These are phyloP conservation scores for Lentinula raphanica DNA, from an alignment of 768 basidiomycete species.

Conservation along the genomic window DNA sequence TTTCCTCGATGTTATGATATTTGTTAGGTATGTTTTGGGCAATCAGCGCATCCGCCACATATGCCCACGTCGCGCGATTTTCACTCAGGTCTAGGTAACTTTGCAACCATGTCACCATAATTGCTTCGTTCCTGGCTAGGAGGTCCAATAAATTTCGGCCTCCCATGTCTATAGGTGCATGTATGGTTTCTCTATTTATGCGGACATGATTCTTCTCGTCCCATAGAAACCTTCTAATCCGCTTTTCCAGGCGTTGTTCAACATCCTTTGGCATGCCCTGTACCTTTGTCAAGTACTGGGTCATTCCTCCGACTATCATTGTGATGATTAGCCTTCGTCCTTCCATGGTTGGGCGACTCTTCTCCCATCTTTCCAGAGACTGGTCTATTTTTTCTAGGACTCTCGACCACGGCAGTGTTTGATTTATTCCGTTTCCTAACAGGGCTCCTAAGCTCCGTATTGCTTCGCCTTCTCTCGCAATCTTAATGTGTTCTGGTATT, in stretches of 20 bases:
- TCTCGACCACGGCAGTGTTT: constrained; percentile 19
- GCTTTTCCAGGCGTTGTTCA: constrained; percentile 10
- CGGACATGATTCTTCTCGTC: neutral
- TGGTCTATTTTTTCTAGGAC: constrained; percentile 21
- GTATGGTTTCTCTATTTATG: constrained; percentile 22
- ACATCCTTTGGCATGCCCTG: constrained; percentile 28
- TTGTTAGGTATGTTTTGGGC: too few species aligned
- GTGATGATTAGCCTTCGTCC: constrained; percentile 20
- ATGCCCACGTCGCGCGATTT: constrained; percentile 23
- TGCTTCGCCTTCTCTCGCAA: constrained; percentile 22
- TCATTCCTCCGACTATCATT: constrained; percentile 24
- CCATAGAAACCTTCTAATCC: constrained; percentile 17
- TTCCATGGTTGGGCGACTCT: constrained; percentile 23
- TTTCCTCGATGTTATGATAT: neutral
- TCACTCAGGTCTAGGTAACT: constrained; percentile 14
- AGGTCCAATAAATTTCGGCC: constrained; percentile 7
- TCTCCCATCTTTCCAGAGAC: constrained; percentile 18
- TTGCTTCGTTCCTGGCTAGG: constrained; percentile 11
- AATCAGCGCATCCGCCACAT: constrained; percentile 20
- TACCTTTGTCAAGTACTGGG: constrained; percentile 28
- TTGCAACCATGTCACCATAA: constrained; percentile 18
- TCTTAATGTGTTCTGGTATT: constrained; percentile 23
- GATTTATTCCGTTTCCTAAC: constrained; percentile 23
- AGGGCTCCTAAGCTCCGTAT: constrained; percentile 22
- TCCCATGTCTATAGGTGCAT: neutral